Evolutionary conservation across 2,329 filamentous ascomycete genomes (phyloP), one percentile per base, ranked within the genome.

Genomic region (Onygenales sp.): DNA sequence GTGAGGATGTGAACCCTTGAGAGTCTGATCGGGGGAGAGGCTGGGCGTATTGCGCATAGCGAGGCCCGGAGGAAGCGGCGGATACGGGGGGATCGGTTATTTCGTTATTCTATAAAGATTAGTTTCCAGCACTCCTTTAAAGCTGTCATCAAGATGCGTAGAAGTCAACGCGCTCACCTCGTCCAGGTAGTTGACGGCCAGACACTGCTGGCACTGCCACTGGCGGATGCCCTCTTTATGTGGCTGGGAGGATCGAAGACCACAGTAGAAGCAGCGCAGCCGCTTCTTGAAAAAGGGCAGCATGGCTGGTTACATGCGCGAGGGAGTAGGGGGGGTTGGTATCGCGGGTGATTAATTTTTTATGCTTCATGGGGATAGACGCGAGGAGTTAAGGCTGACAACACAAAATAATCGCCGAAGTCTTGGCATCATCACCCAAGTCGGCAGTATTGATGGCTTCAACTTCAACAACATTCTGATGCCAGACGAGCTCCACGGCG

Each of bases 151-250:
- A 32, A 39, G n/a, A 14, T 4, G 32, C 14, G n/a, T 27, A 52
- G 9, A n/a, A 34, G 21, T 14, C 47, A 48, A 52, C 40, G 36
- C 37, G 66, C 75, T 55, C 73, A 93, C 90, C 74, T 92, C 79
- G 67, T 98, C 93, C 34, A 96, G 76, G 72, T 88, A 87, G 70
- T 97, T 98, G 55, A 85, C 83, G 14, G 91, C 87, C 62, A 93
- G 87, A 75, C 93, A 98, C 56, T 80, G 75, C 17, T 79, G 72
- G 70, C 90, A 95, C 45, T 83, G 75, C 71, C 91, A 95, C 63
- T 83, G 78, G 66, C 76, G 78, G 53, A 82, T 75, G 51, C 67
- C 65, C 33, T 80, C 79, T 61, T 82, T 78, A 62, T 80, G 83
- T 58, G 70, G 74, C 53, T 81, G 75, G 36, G 77, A 74, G 36